Conservation (phyloP, 129 eudicot genomes). For the Solidago caesia region DNA sequence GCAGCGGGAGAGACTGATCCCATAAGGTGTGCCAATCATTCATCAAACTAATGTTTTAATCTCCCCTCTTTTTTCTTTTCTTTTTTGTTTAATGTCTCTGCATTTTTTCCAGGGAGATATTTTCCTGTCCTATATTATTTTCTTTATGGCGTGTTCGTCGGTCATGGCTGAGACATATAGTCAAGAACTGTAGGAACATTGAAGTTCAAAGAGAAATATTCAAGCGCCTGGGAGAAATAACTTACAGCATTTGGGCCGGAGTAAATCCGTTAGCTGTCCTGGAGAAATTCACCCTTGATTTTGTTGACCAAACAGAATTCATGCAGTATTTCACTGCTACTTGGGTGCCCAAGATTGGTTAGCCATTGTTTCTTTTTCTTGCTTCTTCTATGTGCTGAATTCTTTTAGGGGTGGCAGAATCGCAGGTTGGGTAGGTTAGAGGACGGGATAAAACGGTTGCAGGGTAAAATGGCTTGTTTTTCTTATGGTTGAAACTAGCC, state of each 20-base stretch:
- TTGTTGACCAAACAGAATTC: slow-evolving; percentile 77
- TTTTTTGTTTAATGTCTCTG: slow-evolving; percentile 1
- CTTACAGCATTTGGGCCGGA: slow-evolving; percentile 70
- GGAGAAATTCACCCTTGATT: slow-evolving; percentile 66
- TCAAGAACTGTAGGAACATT: slow-evolving; percentile 61
- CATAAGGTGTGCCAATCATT: slow-evolving; percentile 55
- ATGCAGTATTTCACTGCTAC: slow-evolving; percentile 66
- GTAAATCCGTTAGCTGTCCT: slow-evolving; percentile 40
- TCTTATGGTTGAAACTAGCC: too few species aligned
- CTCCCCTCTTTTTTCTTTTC: neutral
- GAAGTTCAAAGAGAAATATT: slow-evolving; percentile 88
- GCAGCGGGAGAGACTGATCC: slow-evolving; percentile 89
- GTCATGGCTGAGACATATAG: slow-evolving; percentile 83
- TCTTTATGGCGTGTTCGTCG: slow-evolving; percentile 95
- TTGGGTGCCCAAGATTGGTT: slow-evolving; percentile 97
- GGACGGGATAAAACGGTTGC: too few species aligned
- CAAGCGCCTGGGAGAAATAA: slow-evolving; percentile 73
- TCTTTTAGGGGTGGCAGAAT: too few species aligned
- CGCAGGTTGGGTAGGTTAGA: too few species aligned
- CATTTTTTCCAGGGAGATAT: slow-evolving; percentile 63
- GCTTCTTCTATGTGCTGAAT: neutral
- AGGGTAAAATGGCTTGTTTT: too few species aligned
- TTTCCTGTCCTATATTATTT: slow-evolving; percentile 82
- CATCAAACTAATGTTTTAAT: slow-evolving; percentile 4
- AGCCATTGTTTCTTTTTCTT: slow-evolving; percentile 23